Evolutionary conservation across 768 basidiomycete species (phyloP), one percentile per base, ranked within the genome.

Genomic region (Hygrocybe coccinea): DNA sequence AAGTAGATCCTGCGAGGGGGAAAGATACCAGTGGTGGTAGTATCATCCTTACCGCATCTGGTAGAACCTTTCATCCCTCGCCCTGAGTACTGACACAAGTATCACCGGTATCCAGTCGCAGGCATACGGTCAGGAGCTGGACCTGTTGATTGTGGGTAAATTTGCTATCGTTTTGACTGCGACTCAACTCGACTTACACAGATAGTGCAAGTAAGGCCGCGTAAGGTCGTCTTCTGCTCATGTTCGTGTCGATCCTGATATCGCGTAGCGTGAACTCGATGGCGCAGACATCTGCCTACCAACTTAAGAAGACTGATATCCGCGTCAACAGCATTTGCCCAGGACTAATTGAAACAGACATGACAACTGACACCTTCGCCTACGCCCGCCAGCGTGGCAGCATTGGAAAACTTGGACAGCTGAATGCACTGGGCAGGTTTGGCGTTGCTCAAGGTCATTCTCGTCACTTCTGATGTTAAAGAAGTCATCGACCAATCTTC

Each of bases 121-220:
- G 92, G 92, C 9, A 62, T 95, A 43, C 80, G 87, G 35, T 87
- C 88, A 5, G 92, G 91, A 7, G 91, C 85, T 4, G 93, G 93
- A 2, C 70, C 89, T 0, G 67, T 87, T 46, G 89, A 95, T 60
- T 95, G 89, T 91, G 64, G 74, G 87, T 59, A 21, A 36, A 34
- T 55, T 62, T 54, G 48, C 55, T 59, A 15, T 56, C 52, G 47
- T 60, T 60, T 62, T 49, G 12, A 33, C 35, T 39, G 47, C 36
- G 29, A 17, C 15, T 22, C 39, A 14, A 45, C n/a, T 47, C 52
- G 21, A 29, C 15, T 34, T 57, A 48, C 43, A 53, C 68, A 87
- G 93, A 95, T 63, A 93, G 91, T 62, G 92, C 92, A 50, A 90
- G 89, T 62, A 97, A 97, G 76, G 89, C 93, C 33, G 91, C 91